Evolutionary conservation across 2,329 filamentous ascomycete genomes (phyloP).

Genomic region (Aureobasidium uvarum): DNA sequence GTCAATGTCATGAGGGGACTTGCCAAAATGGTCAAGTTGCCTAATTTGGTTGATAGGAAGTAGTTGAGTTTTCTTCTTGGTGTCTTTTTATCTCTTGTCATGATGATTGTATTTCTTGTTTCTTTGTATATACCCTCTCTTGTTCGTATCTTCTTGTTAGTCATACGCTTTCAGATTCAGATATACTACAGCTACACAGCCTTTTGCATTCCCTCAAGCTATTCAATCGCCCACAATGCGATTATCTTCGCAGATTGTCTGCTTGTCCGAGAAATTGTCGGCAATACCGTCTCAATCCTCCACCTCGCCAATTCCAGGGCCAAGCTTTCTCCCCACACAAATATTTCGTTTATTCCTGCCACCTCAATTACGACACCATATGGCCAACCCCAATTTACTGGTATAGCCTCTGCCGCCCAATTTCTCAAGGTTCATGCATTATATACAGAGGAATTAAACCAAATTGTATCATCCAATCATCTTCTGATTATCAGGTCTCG

Average conservation of each 20-base stretch:
- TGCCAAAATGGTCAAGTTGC: slow-evolving; percentile 13
- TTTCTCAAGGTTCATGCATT: too few relatives aligned
- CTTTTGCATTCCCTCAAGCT: too few relatives aligned
- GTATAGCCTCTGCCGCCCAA: too few relatives aligned
- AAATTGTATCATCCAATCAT: not conserved
- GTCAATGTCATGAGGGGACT: slow-evolving; percentile 17
- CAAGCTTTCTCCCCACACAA: not conserved
- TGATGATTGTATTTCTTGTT: not conserved
- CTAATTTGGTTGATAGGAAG: not conserved
- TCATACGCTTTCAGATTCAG: too few relatives aligned
- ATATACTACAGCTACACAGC: too few relatives aligned
- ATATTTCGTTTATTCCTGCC: not conserved
- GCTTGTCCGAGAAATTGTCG: too few relatives aligned
- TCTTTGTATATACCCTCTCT: slow-evolving; percentile 14
- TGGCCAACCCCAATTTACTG: not conserved
- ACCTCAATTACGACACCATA: not conserved
- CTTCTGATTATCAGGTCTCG: slow-evolving; percentile 5
- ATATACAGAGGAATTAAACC: too few relatives aligned
- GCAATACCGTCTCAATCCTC: not conserved
- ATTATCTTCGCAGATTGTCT: too few relatives aligned
- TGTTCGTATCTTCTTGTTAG: not conserved
- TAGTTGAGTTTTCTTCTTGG: too few relatives aligned
- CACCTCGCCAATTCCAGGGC: not conserved
- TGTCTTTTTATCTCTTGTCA: too few relatives aligned
- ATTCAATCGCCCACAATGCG: too few relatives aligned